Percentiles rank a stretch among this genome's conserved stretches.
These are phyloP conservation scores for Teratosphaeria gauchensis DNA, from an alignment of 2,329 filamentous ascomycete species.

Conservation along the genomic window DNA sequence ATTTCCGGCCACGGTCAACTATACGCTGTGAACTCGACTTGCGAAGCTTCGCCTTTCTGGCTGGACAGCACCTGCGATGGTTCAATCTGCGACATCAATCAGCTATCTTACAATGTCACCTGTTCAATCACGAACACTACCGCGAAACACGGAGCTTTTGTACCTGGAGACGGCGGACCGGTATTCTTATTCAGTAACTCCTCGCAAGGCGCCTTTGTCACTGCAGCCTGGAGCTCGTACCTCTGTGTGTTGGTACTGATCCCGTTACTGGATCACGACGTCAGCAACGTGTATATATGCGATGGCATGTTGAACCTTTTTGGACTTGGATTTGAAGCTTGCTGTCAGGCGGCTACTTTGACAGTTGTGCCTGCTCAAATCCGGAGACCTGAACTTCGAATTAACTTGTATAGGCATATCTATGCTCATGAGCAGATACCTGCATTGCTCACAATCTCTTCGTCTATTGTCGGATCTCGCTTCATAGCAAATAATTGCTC, in stretches of 20 bases:
- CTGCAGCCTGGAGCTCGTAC: constrained; percentile 1
- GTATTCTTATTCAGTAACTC: not conserved
- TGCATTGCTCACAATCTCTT: not conserved
- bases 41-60: not conserved
- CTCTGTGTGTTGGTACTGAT: not conserved
- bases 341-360: not conserved
- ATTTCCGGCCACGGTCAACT: not conserved
- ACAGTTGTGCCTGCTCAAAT: not conserved
- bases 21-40: not conserved
- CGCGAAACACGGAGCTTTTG: not conserved
- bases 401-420: not conserved
- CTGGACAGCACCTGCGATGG: not conserved
- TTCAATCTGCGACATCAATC: not conserved
- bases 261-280: not conserved
- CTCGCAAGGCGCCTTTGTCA: not conserved
- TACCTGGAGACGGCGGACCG: not conserved
- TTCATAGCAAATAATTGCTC: constrained; percentile 17
- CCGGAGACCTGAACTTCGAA: not conserved
- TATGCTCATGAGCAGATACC: not conserved
- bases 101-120: not conserved
- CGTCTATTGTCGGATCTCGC: constrained; percentile 2
- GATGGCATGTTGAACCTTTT: not conserved
- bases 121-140: not conserved
- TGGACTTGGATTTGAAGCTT: not conserved
- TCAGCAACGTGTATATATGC: not conserved